phyloP scores from a whole-genome alignment of 192 early-diverging fungal genomes.

The Mortierella hygrophila region DNA sequence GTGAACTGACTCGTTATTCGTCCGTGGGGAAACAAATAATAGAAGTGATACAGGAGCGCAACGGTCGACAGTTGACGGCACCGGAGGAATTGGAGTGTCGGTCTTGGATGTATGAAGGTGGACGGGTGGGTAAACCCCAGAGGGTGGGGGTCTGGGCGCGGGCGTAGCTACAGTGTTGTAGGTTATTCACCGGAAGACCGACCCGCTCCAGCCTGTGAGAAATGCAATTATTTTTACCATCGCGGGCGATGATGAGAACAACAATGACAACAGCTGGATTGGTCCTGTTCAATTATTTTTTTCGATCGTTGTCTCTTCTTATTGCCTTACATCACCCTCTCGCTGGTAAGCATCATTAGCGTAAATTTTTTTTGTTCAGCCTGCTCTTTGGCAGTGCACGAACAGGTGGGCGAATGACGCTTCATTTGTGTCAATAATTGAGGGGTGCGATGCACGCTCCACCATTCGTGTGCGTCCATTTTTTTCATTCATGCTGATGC shows the following conservation, averaged over 20 bases:
- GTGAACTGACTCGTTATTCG: not conserved
- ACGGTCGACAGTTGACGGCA: not conserved
- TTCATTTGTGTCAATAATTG: not conserved
- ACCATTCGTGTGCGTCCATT: not conserved
- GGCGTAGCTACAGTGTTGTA: not conserved
- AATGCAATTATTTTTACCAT: not conserved
- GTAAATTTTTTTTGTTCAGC: not conserved
- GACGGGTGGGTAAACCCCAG: constrained; percentile 11
- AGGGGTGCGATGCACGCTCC: not conserved
- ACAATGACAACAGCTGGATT: not conserved
- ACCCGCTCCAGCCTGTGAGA: no score
- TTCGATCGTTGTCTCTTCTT: not conserved
- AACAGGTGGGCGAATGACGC: not conserved
- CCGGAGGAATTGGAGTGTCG: constrained; percentile 25
- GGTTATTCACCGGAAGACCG: no score
- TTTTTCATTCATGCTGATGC: not conserved
- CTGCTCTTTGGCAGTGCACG: not conserved
- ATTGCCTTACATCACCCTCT: not conserved
- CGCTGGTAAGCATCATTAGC: not conserved
- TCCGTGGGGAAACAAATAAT: not conserved
- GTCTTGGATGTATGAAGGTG: constrained; percentile 37
- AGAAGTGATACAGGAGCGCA: constrained; percentile 10
- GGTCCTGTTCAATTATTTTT: not conserved
- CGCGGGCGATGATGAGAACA: not conserved
- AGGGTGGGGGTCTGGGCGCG: constrained; percentile 10